These are phyloP conservation scores for Acarospora socialis DNA, from an alignment of 2,329 filamentous ascomycete species.

Conservation along the genomic window DNA sequence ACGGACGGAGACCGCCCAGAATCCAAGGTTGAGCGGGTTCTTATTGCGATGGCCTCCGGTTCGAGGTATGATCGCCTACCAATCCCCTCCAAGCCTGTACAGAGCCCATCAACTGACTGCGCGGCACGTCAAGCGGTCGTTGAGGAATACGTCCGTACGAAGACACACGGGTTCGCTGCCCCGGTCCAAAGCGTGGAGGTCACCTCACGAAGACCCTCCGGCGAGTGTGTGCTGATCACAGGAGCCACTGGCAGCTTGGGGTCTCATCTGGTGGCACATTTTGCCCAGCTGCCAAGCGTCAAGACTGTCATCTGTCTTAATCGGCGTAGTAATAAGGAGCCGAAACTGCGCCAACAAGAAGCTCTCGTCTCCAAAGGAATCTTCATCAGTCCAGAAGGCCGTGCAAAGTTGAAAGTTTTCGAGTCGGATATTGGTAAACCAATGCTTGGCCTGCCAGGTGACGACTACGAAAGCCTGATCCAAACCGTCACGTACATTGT, in stretches of 20 bases:
- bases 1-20: constrained; percentile 20
- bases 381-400: constrained; percentile 10
- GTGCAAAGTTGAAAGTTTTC: constrained; percentile 31
- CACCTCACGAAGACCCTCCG: no score
- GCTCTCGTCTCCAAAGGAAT: constrained; percentile 19
- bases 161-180: not conserved
- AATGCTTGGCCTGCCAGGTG: constrained; percentile 32
- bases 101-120: not conserved
- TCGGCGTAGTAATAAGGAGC: constrained; percentile 20
- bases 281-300: constrained; percentile 20
- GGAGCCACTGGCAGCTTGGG: constrained; percentile 29
- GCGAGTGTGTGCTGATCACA: constrained; percentile 30
- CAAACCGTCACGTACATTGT: constrained; percentile 34
- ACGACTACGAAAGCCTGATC: constrained; percentile 26
- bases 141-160: constrained; percentile 1
- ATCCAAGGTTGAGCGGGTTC: constrained; percentile 14
- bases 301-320: constrained; percentile 34
- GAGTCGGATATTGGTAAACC: constrained; percentile 34
- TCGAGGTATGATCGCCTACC: constrained; percentile 4
- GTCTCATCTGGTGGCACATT: constrained; percentile 25
- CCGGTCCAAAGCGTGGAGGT: no score
- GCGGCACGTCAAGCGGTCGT: constrained; percentile 2
- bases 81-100: not conserved
- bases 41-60: constrained; percentile 17
- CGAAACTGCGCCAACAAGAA: constrained; percentile 22